These are phyloP conservation scores for Ascomycota sp. DNA, from an alignment of 2,329 filamentous ascomycete species.

Conservation along the genomic window DNA sequence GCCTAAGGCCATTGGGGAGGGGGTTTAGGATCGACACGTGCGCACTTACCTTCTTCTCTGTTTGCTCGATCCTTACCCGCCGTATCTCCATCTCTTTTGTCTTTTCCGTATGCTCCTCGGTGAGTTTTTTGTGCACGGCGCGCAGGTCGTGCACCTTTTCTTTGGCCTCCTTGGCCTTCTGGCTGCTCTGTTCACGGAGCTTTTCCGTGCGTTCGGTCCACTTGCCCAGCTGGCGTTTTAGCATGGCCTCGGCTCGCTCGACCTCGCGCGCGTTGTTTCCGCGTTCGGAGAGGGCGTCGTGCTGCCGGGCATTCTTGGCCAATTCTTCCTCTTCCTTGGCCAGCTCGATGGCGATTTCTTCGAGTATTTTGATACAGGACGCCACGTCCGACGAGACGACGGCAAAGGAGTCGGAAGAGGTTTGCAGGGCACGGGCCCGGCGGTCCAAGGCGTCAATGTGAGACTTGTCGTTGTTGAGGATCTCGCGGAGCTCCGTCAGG, in stretches of 20 bases:
- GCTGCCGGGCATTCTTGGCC: slow-evolving; percentile 56
- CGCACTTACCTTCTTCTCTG: slow-evolving; percentile 98
- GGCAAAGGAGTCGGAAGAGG: slow-evolving; percentile 72
- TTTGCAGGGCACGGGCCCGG: slow-evolving; percentile 74
- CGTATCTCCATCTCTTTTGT: slow-evolving; percentile 81
- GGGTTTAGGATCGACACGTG: neutral
- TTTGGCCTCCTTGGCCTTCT: slow-evolving; percentile 65
- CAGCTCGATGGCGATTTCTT: slow-evolving; percentile 70
- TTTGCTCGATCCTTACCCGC: slow-evolving; percentile 88
- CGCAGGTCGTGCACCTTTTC: slow-evolving; percentile 80
- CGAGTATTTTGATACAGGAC: slow-evolving; percentile 71
- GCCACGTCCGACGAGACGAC: slow-evolving; percentile 72
- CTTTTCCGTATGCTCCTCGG: slow-evolving; percentile 71
- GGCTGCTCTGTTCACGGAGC: slow-evolving; percentile 57
- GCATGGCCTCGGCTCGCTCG: slow-evolving; percentile 65
- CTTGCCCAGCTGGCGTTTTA: slow-evolving; percentile 67
- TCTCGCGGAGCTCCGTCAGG: slow-evolving; percentile 63
- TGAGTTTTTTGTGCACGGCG: slow-evolving; percentile 57
- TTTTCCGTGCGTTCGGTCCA: slow-evolving; percentile 77
- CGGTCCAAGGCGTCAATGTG: slow-evolving; percentile 79
- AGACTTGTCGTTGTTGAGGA: slow-evolving; percentile 54
- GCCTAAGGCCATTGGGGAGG: too few relatives aligned
- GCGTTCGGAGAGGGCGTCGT: slow-evolving; percentile 71
- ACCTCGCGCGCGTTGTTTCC: slow-evolving; percentile 82
- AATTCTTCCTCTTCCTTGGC: slow-evolving; percentile 83